Percentiles rank a stretch among this genome's conserved stretches.
Evolutionary conservation across 2,329 filamentous ascomycete species (phyloP).

Genomic region (Fusarium sp.): DNA sequence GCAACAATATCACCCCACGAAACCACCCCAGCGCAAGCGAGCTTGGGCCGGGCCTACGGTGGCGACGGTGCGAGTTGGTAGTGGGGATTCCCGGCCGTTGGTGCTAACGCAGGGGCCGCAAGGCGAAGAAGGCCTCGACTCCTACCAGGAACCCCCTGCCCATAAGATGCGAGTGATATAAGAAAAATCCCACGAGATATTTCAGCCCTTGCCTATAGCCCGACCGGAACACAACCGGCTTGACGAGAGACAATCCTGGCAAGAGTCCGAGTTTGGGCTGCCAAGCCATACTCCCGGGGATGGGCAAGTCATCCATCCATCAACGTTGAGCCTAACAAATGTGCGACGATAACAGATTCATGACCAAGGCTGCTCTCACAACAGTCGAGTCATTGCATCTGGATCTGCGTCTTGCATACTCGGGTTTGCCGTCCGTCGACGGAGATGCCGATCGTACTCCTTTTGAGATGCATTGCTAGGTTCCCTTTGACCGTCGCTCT

Average conservation of each 20-base stretch:
- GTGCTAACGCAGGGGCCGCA: slow-evolving; percentile 41
- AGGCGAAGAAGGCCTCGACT: slow-evolving; percentile 32
- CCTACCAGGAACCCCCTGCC: slow-evolving; percentile 19
- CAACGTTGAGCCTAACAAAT: slow-evolving; percentile 21
- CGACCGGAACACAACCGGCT: slow-evolving; percentile 31
- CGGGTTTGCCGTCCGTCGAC: background rate
- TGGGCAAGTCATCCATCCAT: slow-evolving; percentile 16
- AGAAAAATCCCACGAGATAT: slow-evolving; percentile 7
- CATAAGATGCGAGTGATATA: slow-evolving; percentile 41
- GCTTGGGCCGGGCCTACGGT: slow-evolving; percentile 39
- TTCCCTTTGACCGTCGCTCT: slow-evolving; percentile 1
- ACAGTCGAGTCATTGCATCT: background rate
- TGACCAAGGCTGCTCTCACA: background rate
- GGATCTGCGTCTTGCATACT: background rate
- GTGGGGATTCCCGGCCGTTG: slow-evolving; percentile 39
- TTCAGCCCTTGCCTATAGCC: slow-evolving; percentile 17
- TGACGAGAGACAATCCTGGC: slow-evolving; percentile 15
- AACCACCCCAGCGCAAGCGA: slow-evolving; percentile 41
- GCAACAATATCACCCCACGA: slow-evolving; percentile 44
- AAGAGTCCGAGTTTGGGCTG: slow-evolving; percentile 18
- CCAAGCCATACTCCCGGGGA: slow-evolving; percentile 16
- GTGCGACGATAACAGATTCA: slow-evolving; percentile 18
- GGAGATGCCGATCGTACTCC: background rate
- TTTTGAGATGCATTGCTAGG: background rate
- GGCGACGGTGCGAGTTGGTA: slow-evolving; percentile 41